Conservation (phyloP, 495 filamentous ascomycete genomes). For the Xylaria longipes region DNA sequence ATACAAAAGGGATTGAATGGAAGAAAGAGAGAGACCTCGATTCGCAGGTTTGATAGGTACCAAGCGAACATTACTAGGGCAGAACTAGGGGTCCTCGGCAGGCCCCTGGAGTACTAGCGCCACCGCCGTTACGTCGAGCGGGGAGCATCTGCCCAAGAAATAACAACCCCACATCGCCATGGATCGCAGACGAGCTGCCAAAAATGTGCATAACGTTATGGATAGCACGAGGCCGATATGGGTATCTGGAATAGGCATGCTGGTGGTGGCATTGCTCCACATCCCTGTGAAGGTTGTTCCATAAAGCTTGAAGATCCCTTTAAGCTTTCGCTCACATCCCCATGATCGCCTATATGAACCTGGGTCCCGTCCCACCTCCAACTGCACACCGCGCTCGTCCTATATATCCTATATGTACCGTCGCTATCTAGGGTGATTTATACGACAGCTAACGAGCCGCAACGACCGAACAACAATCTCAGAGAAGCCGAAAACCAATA, state of each 20-base stretch:
- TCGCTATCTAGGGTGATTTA: not conserved
- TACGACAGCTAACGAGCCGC: not conserved
- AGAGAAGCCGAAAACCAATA: not conserved
- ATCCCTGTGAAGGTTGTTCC: not conserved
- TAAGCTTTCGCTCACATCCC: not conserved
- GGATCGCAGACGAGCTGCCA: not conserved
- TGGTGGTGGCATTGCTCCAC: not conserved
- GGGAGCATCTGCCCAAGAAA: not conserved
- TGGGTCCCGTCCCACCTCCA: not conserved
- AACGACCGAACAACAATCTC: not conserved
- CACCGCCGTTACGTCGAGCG: not conserved
- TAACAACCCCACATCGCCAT: slow-evolving; percentile 1
- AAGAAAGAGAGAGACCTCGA: not conserved
- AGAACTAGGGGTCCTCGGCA: not conserved
- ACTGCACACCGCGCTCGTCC: not conserved
- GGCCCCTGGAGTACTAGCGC: not conserved
- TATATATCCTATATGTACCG: not conserved
- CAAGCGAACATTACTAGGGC: too few relatives aligned
- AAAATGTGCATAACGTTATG: slow-evolving; percentile 18
- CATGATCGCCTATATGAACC: not conserved
- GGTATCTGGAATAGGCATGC: not conserved
- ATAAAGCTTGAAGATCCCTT: not conserved
- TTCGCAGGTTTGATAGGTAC: not conserved
- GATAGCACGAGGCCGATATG: not conserved
- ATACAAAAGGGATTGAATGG: not conserved